Evolutionary conservation across 305 asterid genomes (phyloP), one percentile per base, ranked within the genome.

Genomic region (Rubia balearica): DNA sequence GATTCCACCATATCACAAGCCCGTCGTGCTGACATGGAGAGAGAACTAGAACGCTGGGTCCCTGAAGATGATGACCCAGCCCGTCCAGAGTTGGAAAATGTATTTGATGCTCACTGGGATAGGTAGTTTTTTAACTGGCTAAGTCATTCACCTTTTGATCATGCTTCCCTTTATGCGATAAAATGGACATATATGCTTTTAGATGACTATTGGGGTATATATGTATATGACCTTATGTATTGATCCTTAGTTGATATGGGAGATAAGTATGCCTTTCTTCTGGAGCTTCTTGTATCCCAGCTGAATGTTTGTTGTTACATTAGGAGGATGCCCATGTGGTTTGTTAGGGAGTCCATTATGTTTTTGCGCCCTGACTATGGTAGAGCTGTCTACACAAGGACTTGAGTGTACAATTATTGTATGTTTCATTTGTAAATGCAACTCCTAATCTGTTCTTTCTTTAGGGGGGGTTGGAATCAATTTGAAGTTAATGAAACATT

Each of bases 401-500:
- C 27, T 27, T 61, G 17, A 14, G 16, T 59, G 45, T 27, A 42
- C 30, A 40, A 41, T 24, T 67, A 7, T 66, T 51, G 14, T 10
- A 36, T 45, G 49, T 40, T 68, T 19, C 38, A 62, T 60, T 7
- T 7, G 61, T 55, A 46, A 68, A 71, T 51, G 42, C 70, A 59
- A 70, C 22, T 70, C 43, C 40, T 19, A 12, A 19, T 55, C 19
- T 42, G 7, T 42, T 57, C 43, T 24, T 17, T 57, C 59, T n/a
- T 76, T 81, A 95, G 99, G 86, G 89, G 98, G 86, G 89, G 98
- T 69, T 95, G 99, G 99, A 90, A 95, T 83, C 99, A 95, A 77
- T 95, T 95, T 81, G 87, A 86, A 80, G 92, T 83, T 76, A 95
- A 95, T 78, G 90, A 85, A 80, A 75, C 90, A 16, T 84, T 95